These are phyloP conservation scores for Huntiella bhutanensis DNA, from an alignment of 2,329 filamentous ascomycete species.

Conservation along the genomic window DNA sequence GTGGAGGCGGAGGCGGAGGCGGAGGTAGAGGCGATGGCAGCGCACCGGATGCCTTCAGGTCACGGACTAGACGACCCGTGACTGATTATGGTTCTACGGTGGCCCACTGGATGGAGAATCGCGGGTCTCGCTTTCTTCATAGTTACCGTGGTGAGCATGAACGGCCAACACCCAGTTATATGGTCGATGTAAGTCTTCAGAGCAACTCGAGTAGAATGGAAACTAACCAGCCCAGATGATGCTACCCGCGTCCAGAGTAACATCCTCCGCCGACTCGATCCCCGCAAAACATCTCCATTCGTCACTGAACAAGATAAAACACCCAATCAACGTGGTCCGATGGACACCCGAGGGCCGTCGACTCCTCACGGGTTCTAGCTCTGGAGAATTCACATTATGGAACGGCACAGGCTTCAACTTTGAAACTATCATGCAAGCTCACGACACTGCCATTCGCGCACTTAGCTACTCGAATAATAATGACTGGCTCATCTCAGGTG, in stretches of 20 bases:
- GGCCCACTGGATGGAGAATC: slow-evolving; percentile 76
- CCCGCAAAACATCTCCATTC: slow-evolving; percentile 92
- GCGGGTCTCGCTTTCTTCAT: slow-evolving; percentile 49
- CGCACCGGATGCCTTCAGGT: slow-evolving; percentile 28
- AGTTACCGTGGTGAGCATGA: slow-evolving; percentile 57
- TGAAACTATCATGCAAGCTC: slow-evolving; percentile 96
- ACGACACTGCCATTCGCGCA: slow-evolving; percentile 71
- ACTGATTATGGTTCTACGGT: slow-evolving; percentile 86
- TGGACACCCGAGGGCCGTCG: slow-evolving; percentile 95
- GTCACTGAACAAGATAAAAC: slow-evolving; percentile 96
- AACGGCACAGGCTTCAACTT: slow-evolving; percentile 99
- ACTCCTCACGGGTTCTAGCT: slow-evolving; percentile 81
- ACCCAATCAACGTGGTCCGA: slow-evolving; percentile 87
- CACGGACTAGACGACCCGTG: slow-evolving; percentile 47
- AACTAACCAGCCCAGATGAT: slow-evolving; percentile 43
- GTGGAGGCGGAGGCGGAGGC: slow-evolving; percentile 17
- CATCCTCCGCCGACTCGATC: slow-evolving; percentile 65
- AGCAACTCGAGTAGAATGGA: not conserved
- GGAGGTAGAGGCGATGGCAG: slow-evolving; percentile 22
- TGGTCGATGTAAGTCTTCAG: slow-evolving; percentile 52
- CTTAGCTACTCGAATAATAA: slow-evolving; percentile 84
- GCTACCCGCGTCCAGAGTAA: slow-evolving; percentile 57
- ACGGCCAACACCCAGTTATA: slow-evolving; percentile 72
- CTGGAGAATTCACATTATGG: slow-evolving; percentile 96
- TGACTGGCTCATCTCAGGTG: slow-evolving; percentile 90